phyloP scores from a whole-genome alignment of 2,329 filamentous ascomycete genomes.

The Ascochyta lentis region DNA sequence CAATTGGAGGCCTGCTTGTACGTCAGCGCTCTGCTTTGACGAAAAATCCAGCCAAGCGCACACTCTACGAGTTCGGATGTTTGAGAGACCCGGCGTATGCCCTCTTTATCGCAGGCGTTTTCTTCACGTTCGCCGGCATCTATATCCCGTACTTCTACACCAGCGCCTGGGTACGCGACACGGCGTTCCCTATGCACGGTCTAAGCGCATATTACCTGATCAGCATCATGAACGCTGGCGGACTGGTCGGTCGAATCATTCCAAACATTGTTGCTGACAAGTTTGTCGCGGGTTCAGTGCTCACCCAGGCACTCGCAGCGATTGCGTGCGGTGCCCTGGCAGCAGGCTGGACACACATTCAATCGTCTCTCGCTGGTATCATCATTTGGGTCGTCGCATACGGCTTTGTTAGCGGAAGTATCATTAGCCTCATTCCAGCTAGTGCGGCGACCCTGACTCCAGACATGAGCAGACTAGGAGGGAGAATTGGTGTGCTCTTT shows the following conservation, averaged over 20 bases:
- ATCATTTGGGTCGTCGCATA: conserved; percentile 24
- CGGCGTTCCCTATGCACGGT: conserved; percentile 11
- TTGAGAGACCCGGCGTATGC: conserved; percentile 15
- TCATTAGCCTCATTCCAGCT: conserved; percentile 28
- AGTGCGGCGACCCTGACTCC: conserved; percentile 25
- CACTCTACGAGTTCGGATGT: conserved; percentile 19
- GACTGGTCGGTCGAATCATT: conserved; percentile 53
- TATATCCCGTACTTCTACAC: conserved; percentile 27
- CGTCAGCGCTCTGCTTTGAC: conserved; percentile 18
- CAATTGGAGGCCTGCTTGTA: conserved; percentile 53
- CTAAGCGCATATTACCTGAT: conserved; percentile 19
- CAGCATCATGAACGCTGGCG: conserved; percentile 23
- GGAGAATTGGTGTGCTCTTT: conserved; percentile 31
- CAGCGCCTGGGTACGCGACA: conserved; percentile 17
- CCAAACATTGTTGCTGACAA: conserved; percentile 61
- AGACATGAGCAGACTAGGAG: conserved; percentile 29
- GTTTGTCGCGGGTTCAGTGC: conserved; percentile 55
- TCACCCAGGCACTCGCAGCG: conserved; percentile 53
- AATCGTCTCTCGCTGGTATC: conserved; percentile 20
- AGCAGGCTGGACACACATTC: conserved; percentile 18
- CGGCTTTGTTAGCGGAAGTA: conserved; percentile 23
- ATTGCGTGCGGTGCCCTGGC: conserved; percentile 59
- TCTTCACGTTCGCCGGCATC: conserved; percentile 23
- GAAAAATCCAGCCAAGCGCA: conserved; percentile 19
- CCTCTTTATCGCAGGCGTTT: conserved; percentile 24